These are phyloP conservation scores for Beauveria sp. DNA, from an alignment of 2,329 filamentous ascomycete species.

Conservation along the genomic window DNA sequence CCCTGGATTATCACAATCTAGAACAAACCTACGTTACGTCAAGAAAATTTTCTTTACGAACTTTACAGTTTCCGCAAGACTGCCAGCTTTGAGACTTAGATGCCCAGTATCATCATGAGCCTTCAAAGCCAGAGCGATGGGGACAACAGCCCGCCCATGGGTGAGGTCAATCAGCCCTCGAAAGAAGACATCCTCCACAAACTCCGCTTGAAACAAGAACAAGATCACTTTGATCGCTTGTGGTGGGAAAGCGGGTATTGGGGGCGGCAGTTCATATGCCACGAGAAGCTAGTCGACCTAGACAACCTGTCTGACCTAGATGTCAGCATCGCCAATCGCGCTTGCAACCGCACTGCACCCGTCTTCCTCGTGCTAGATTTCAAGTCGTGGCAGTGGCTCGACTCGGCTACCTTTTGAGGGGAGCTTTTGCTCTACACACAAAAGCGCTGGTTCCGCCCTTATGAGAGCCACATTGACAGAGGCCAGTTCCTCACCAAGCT, in stretches of 20 bases:
- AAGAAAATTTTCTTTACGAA: background rate
- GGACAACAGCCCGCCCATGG: background rate
- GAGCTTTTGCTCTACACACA: background rate
- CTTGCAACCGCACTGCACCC: constrained; percentile 2
- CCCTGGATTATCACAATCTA: background rate
- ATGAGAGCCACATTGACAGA: background rate
- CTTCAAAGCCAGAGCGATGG: background rate
- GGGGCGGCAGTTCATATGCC: background rate
- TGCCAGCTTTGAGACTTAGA: background rate
- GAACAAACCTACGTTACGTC: background rate
- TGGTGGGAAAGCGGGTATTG: background rate
- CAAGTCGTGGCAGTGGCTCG: background rate
- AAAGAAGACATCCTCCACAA: background rate
- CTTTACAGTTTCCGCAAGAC: background rate
- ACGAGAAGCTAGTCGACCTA: background rate
- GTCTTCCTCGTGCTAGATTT: background rate
- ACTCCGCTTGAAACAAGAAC: background rate
- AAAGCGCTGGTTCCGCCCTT: background rate
- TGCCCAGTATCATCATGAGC: background rate
- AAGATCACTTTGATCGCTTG: background rate
- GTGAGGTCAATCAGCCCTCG: background rate
- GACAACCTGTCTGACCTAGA: background rate
- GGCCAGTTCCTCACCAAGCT: background rate
- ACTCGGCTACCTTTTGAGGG: background rate
- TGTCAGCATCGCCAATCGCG: background rate